Evolutionary conservation across 495 filamentous ascomycete genomes (phyloP).

Genomic region (Daldinia decipiens): DNA sequence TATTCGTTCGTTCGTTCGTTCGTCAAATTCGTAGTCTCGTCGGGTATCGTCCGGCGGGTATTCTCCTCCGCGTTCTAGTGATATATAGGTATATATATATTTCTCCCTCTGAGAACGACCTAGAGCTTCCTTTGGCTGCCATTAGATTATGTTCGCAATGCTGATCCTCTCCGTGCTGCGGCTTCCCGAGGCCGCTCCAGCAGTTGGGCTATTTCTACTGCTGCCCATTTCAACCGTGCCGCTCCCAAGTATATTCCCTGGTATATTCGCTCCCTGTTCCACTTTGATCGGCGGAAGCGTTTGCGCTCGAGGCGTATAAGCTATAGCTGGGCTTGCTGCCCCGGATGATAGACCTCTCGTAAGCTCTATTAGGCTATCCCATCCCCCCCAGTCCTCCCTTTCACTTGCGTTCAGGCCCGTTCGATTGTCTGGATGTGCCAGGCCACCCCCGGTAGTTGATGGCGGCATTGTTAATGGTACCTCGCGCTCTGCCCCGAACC

Average conservation of each 20-base stretch:
- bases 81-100: neutral
- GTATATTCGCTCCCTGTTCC: conserved; percentile 47
- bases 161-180: conserved; percentile 71
- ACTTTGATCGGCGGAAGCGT: conserved; percentile 49
- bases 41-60: conserved; percentile 26
- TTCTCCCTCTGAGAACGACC: neutral
- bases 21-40: conserved; percentile 45
- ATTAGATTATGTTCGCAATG: conserved; percentile 81
- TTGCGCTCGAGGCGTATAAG: conserved; percentile 36
- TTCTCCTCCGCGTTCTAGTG: conserved; percentile 1
- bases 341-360: conserved; percentile 43
- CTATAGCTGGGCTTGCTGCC: conserved; percentile 37
- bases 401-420: conserved; percentile 59
- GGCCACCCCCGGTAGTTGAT: conserved; percentile 34
- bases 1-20: conserved; percentile 38
- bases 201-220: conserved; percentile 51
- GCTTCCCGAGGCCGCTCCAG: conserved; percentile 50
- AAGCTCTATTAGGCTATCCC: conserved; percentile 59
- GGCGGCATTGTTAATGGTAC: conserved; percentile 36
- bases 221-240: conserved; percentile 51
- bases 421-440: conserved; percentile 42
- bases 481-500: conserved; percentile 73
- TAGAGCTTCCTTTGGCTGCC: neutral
- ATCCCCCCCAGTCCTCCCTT: conserved; percentile 66
- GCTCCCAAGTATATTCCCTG: conserved; percentile 46